Evolutionary conservation across 768 basidiomycete species (phyloP).

Genomic region (Amanita phalloides): DNA sequence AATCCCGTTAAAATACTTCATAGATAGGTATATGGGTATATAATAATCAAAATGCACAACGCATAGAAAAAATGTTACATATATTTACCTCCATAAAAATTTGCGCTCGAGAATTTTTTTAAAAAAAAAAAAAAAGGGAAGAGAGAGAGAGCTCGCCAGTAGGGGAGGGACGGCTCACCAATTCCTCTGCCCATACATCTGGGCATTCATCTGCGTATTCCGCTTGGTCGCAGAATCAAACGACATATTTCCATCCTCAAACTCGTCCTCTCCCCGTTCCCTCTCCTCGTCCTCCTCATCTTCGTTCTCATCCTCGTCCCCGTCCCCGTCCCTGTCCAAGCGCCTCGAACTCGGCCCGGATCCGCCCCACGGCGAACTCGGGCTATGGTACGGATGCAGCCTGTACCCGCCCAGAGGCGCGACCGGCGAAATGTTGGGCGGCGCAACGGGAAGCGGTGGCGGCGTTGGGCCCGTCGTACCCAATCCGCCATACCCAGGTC

Average conservation of each 20-base stretch:
- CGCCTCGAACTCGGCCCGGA: not conserved
- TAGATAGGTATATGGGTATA: too few relatives aligned
- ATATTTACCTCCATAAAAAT: too few relatives aligned
- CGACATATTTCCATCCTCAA: not conserved
- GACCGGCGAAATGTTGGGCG: not conserved
- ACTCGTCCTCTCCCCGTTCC: not conserved
- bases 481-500: too few relatives aligned
- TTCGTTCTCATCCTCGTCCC: too few relatives aligned
- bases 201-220: constrained; percentile 4
- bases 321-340: too few relatives aligned
- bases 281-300: too few relatives aligned
- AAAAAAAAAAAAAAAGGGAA: not conserved
- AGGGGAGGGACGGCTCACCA: not conserved
- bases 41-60: too few relatives aligned
- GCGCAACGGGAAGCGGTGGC: not conserved
- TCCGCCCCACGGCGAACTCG: not conserved
- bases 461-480: too few relatives aligned
- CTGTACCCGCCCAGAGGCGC: not conserved
- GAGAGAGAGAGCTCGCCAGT: not conserved
- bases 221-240: constrained; percentile 4
- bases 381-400: not conserved
- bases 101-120: too few relatives aligned
- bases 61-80: too few relatives aligned
- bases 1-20: too few relatives aligned
- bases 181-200: not conserved